Conservation (phyloP, 768 basidiomycete genomes). For the Cystofilobasidium bisporidii region DNA sequence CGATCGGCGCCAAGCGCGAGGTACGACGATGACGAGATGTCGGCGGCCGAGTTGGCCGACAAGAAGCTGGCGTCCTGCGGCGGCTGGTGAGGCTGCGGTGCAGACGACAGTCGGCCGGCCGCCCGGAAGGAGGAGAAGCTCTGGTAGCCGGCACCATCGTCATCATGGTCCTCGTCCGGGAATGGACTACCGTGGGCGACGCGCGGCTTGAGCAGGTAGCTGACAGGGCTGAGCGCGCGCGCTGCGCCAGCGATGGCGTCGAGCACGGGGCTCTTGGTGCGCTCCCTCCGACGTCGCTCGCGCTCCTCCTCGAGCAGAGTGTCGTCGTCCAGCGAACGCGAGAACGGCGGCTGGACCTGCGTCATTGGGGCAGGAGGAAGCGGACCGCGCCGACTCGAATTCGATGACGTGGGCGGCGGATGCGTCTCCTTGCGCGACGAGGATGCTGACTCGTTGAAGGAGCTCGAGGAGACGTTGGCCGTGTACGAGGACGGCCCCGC, state of each 20-base stretch:
- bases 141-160: constrained; percentile 15
- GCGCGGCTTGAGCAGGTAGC: constrained; percentile 22
- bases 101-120: background rate
- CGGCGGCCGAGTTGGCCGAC: constrained; percentile 20
- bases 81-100: background rate
- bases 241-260: constrained; percentile 23
- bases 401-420: constrained; percentile 51
- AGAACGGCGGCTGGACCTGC: constrained; percentile 29
- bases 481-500: background rate
- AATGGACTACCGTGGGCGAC: constrained; percentile 10
- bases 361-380: constrained; percentile 32
- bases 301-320: constrained; percentile 9
- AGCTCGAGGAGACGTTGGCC: too few relatives aligned
- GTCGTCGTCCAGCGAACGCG: constrained; percentile 16
- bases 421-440: constrained; percentile 41
- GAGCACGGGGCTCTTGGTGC: constrained; percentile 15
- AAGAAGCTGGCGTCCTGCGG: constrained; percentile 16
- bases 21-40: background rate
- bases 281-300: constrained; percentile 16
- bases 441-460: background rate
- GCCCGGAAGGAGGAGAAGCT: constrained; percentile 18
- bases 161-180: constrained; percentile 52
- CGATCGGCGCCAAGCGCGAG: constrained; percentile 7
- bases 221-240: constrained; percentile 19
- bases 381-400: constrained; percentile 28